Evolutionary conservation across 306 rosid species (phyloP), one percentile per base, ranked within the genome.

Genomic region (Arachis hypogaea): DNA sequence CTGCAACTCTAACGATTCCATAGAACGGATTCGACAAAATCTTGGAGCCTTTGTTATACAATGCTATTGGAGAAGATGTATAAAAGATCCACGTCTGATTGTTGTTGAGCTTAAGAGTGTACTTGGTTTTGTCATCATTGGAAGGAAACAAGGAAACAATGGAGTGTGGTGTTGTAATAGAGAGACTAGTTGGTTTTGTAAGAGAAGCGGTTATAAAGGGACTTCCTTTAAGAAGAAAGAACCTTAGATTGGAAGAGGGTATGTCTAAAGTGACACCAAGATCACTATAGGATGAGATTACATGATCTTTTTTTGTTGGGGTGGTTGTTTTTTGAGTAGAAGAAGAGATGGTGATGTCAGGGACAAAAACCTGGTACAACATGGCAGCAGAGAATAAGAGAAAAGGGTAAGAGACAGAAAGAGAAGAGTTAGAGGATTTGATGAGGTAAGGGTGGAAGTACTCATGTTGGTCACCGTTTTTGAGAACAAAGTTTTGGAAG

Each of bases 401-500:
- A 33, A 92, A 54, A 59, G 98, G 97, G 88, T 87, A 87, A 0
- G 88, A 93, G 73, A 82, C 11, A 0, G 93, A 78, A 1, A 93
- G 85, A 0, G 93, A 69, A 22, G 88, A 83, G 73, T 57, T 54
- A 5, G 92, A 65, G 36, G 96, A 75, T 85, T 87, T 86, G 71
- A 90, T 58, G 63, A 86, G 85, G 78, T 93, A 93, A 4, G 97
- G 98, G 69, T 93, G 98, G 80, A 90, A 67, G 79, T 86, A 93
- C 36, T 90, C 98, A 9, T 93, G 86, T 54, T 86, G 89, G 12
- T 86, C 90, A 2, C 90, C 97, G 38, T 90, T 89, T 62, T 86
- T 80, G 1, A 93, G 88, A 70, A 77, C 86, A 65, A 76, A 83
- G 79, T 93, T 93, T 64, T 93, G 93, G 84, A 90, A 93, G 86